Conservation (phyloP, 495 filamentous ascomycete species). For the Penicilliopsis zonata region DNA sequence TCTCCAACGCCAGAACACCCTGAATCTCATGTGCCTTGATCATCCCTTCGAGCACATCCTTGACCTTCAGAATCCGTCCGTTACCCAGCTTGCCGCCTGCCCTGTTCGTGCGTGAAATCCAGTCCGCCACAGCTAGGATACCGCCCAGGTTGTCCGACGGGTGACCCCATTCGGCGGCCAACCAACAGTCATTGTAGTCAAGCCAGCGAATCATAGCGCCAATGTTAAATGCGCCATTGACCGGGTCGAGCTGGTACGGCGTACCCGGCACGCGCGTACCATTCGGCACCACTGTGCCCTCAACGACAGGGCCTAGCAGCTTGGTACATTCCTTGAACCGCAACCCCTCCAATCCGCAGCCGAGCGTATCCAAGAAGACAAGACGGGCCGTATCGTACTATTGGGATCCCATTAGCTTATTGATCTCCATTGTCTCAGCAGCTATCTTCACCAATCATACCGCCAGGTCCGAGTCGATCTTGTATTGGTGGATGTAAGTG, state of each 20-base stretch:
- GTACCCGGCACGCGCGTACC: constrained; percentile 89
- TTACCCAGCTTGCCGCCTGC: constrained; percentile 75
- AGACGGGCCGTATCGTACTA: constrained; percentile 89
- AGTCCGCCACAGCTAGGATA: constrained; percentile 92
- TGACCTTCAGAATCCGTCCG: constrained; percentile 76
- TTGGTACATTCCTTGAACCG: constrained; percentile 94
- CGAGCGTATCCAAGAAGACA: constrained; percentile 88
- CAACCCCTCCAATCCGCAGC: constrained; percentile 90
- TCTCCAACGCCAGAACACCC: constrained; percentile 90
- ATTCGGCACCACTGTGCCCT: constrained; percentile 85
- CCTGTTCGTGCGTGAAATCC: constrained; percentile 92
- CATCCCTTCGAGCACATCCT: constrained; percentile 93
- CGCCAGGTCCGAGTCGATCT: constrained; percentile 82
- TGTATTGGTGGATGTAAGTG: constrained; percentile 82
- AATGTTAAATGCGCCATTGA: constrained; percentile 97
- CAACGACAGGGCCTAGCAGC: constrained; percentile 86
- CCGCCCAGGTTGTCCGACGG: constrained; percentile 94
- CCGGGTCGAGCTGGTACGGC: constrained; percentile 85
- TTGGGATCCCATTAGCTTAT: too few species aligned
- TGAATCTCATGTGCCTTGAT: constrained; percentile 99
- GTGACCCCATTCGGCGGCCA: constrained; percentile 97
- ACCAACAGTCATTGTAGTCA: constrained; percentile 99
- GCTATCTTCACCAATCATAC: constrained; percentile 38
- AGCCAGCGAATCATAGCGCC: constrained; percentile 97
- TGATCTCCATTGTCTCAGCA: neutral